Evolutionary conservation across 257 asterid species (phyloP).

Genomic region (Haberlea rhodopensis): DNA sequence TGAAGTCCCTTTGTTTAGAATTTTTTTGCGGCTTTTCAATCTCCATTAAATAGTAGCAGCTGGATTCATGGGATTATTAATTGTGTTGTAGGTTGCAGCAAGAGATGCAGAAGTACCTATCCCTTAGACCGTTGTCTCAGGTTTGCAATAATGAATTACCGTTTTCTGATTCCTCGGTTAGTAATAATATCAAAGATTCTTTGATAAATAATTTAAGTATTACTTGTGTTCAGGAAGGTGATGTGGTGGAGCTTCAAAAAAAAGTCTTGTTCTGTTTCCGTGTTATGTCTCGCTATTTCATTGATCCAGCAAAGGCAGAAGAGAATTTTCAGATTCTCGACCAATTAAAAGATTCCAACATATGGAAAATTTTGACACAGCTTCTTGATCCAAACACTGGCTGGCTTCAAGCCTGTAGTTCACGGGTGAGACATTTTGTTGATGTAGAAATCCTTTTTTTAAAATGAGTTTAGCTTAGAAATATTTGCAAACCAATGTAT

Average conservation of each 20-base stretch:
- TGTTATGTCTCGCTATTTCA: no score
- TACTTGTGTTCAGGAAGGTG: slow-evolving; percentile 65
- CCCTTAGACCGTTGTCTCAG: slow-evolving; percentile 70
- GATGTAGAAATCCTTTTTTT: slow-evolving; percentile 19
- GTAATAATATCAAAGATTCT: slow-evolving; percentile 19
- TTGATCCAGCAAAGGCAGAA: no score
- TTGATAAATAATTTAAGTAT: slow-evolving; percentile 27
- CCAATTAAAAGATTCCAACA: no score
- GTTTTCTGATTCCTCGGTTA: slow-evolving; percentile 16
- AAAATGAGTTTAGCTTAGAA: slow-evolving; percentile 11
- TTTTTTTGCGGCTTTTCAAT: slow-evolving; percentile 12
- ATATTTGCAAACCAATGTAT: slow-evolving; percentile 17
- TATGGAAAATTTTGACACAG: slow-evolving; percentile 38
- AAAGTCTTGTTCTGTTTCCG: slow-evolving; percentile 54
- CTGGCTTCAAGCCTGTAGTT: slow-evolving; percentile 51
- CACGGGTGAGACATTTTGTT: no score
- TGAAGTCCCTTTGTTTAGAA: slow-evolving; percentile 56
- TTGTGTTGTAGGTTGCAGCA: no score
- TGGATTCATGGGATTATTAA: slow-evolving; percentile 18
- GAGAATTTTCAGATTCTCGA: no score
- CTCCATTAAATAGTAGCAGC: slow-evolving; percentile 5
- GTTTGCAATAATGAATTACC: slow-evolving; percentile 36
- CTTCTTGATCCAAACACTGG: slow-evolving; percentile 78
- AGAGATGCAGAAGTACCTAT: no score
- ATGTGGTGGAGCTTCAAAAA: slow-evolving; percentile 72